Percentiles rank a stretch among this genome's conserved stretches.
Evolutionary conservation across 2,329 filamentous ascomycete species (phyloP).

Genomic region (Aspergillus viridinutans): DNA sequence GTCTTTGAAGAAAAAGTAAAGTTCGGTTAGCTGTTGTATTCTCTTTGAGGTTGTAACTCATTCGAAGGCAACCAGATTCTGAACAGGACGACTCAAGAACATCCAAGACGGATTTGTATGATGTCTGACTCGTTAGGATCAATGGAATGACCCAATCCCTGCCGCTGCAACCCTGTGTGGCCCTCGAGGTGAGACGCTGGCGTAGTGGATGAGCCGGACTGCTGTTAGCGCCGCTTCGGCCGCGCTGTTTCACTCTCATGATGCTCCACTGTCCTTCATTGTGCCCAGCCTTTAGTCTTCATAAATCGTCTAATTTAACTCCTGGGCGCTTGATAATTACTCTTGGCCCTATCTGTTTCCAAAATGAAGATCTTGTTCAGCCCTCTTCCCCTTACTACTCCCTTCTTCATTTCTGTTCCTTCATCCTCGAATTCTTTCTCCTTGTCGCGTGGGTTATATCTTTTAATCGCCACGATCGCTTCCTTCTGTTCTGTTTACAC

Average conservation of each 20-base stretch:
- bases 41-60: not conserved
- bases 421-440: conserved; percentile 4
- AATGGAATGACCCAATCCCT: not conserved
- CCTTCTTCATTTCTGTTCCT: conserved; percentile 7
- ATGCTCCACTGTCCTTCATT: conserved; percentile 5
- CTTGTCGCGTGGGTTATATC: not conserved
- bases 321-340: conserved; percentile 2
- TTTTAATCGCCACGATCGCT: conserved; percentile 10
- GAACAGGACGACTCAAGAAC: not conserved
- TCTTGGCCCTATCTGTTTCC: not conserved
- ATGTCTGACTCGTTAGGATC: not conserved
- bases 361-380: not conserved
- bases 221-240: not conserved
- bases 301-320: conserved; percentile 6
- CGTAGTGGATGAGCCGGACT: conserved; percentile 5
- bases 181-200: conserved; percentile 4
- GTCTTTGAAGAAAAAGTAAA: not conserved
- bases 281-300: conserved; percentile 14
- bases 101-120: not conserved
- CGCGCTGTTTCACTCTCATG: not conserved
- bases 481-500: conserved; percentile 2
- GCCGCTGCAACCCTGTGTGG: not conserved
- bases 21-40: not conserved
- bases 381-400: conserved; percentile 4
- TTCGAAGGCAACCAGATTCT: not conserved